Conservation (phyloP, 2,329 filamentous ascomycete species). For the Dactylonectria estremocensis region DNA sequence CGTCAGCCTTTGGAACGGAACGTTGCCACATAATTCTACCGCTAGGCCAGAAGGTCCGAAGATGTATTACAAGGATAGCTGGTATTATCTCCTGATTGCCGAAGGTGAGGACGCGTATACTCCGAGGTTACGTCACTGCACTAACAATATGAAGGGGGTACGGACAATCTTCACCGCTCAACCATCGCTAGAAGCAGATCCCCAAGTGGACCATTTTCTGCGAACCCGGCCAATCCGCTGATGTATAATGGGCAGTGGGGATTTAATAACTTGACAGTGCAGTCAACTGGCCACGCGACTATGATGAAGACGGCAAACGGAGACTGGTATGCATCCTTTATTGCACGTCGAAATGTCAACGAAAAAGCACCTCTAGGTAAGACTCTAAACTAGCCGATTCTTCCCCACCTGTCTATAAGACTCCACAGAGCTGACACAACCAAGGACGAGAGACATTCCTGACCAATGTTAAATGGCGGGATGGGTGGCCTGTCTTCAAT, state of each 20-base stretch:
- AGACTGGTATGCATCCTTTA: constrained; percentile 24
- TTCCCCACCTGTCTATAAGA: too few relatives aligned
- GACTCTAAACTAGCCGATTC: too few relatives aligned
- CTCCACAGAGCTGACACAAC: too few relatives aligned
- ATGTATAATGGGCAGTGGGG: constrained; percentile 15
- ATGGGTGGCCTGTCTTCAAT: constrained; percentile 23
- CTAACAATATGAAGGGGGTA: constrained; percentile 8
- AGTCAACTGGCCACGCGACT: constrained; percentile 24
- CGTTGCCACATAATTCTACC: constrained; percentile 29
- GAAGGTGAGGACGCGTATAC: not conserved
- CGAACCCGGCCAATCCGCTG: constrained; percentile 15
- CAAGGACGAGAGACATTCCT: constrained; percentile 22
- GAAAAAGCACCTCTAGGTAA: constrained; percentile 7
- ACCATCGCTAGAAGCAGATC: constrained; percentile 16
- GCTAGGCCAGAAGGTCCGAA: constrained; percentile 40
- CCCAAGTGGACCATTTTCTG: constrained; percentile 1
- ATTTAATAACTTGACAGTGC: constrained; percentile 17
- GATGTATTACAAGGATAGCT: constrained; percentile 29
- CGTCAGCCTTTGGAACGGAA: constrained; percentile 43
- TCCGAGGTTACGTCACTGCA: not conserved
- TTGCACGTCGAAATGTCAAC: constrained; percentile 23
- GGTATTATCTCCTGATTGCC: constrained; percentile 22
- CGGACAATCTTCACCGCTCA: constrained; percentile 14
- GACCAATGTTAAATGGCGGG: constrained; percentile 1
- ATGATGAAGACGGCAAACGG: constrained; percentile 5